A percentile compares a stretch with the other conserved stretches of the same genome.
Evolutionary conservation across 2,329 filamentous ascomycete species (phyloP).

Genomic region (Penicillium aurantiogriseum): DNA sequence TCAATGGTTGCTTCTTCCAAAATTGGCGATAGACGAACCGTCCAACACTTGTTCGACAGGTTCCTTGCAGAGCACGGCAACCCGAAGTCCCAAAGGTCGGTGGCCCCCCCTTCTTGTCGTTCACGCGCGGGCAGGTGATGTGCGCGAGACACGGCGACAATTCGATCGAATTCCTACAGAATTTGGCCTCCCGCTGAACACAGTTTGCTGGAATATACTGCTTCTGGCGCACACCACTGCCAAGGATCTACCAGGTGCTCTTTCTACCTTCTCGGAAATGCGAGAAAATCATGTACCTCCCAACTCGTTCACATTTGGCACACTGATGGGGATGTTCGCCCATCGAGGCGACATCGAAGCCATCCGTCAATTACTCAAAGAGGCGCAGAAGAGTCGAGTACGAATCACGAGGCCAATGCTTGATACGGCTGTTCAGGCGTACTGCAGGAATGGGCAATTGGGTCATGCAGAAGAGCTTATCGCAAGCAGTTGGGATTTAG

Average conservation of each 20-base stretch:
- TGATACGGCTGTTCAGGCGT: slow-evolving; percentile 65
- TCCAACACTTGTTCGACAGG: slow-evolving; percentile 47
- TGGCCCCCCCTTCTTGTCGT: slow-evolving; percentile 66
- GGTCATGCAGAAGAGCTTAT: slow-evolving; percentile 60
- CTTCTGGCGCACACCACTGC: slow-evolving; percentile 68
- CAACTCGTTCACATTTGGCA: slow-evolving; percentile 65
- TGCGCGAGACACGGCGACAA: slow-evolving; percentile 56
- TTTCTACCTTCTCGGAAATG: slow-evolving; percentile 64
- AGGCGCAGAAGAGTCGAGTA: slow-evolving; percentile 57
- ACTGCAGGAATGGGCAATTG: slow-evolving; percentile 58
- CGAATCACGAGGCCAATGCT: slow-evolving; percentile 58
- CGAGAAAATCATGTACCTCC: slow-evolving; percentile 51
- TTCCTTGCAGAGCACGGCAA: slow-evolving; percentile 39
- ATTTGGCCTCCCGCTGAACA: slow-evolving; percentile 58
- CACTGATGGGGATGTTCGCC: slow-evolving; percentile 70
- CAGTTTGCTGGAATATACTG: slow-evolving; percentile 71
- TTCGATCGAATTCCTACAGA: slow-evolving; percentile 61
- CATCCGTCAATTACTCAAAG: slow-evolving; percentile 63
- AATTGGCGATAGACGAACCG: slow-evolving; percentile 47
- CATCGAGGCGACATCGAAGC: slow-evolving; percentile 70
- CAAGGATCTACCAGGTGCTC: slow-evolving; percentile 65
- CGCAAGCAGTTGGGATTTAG: slow-evolving; percentile 53
- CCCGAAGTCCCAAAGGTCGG: slow-evolving; percentile 30
- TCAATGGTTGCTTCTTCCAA: slow-evolving; percentile 46
- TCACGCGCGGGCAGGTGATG: slow-evolving; percentile 67